phyloP scores from a whole-genome alignment of 129 eudicot species.

The Tagetes patula region DNA sequence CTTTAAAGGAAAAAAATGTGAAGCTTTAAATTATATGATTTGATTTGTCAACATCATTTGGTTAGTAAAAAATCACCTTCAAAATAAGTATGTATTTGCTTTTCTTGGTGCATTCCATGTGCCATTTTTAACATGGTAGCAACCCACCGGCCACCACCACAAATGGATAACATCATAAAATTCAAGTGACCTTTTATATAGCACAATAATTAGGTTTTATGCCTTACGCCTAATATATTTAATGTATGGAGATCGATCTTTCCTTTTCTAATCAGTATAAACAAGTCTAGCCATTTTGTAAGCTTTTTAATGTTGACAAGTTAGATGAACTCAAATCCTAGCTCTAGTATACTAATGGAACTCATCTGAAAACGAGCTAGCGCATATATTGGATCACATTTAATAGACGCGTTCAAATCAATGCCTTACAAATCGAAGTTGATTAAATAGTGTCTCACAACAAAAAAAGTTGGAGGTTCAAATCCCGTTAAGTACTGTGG shows the following conservation, averaged over 20 bases:
- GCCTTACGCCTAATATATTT: not conserved
- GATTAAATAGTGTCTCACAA: too few relatives aligned
- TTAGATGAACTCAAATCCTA: too few relatives aligned
- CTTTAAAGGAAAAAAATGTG: not conserved
- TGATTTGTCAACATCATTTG: conserved; percentile 20
- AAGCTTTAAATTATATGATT: conserved; percentile 5
- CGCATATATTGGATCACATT: too few relatives aligned
- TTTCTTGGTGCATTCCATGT: conserved; percentile 39
- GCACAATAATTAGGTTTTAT: not conserved
- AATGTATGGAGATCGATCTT: not conserved
- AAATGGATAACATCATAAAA: conserved; percentile 10
- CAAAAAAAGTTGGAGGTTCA: too few relatives aligned
- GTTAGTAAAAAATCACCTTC: conserved; percentile 13
- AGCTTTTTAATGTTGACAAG: too few relatives aligned
- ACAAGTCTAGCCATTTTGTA: too few relatives aligned
- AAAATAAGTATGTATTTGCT: conserved; percentile 24
- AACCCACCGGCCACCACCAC: conserved; percentile 22
- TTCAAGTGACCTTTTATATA: not conserved
- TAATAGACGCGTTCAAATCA: too few relatives aligned
- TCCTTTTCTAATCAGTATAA: not conserved
- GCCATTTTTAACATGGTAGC: conserved; percentile 21
- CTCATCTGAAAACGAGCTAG: too few relatives aligned
- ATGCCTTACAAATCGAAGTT: too few relatives aligned
- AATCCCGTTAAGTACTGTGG: too few relatives aligned
- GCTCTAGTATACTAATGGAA: too few relatives aligned